phyloP scores from a whole-genome alignment of 2,329 filamentous ascomycete genomes.

The Akanthomyces dipterigenus region DNA sequence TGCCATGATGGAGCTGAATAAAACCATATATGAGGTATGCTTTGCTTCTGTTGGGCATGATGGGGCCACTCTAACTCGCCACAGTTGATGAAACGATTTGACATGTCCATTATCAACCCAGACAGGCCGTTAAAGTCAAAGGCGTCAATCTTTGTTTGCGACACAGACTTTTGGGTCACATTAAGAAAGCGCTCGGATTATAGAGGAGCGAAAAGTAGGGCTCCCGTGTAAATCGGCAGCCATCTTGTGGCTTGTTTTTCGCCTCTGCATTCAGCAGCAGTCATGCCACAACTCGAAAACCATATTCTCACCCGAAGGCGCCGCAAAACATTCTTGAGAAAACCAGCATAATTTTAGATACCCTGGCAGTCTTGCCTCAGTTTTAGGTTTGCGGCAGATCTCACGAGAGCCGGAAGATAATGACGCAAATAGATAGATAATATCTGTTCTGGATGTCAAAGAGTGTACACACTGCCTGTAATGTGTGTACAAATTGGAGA shows the following conservation, averaged over 20 bases:
- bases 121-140: constrained; percentile 26
- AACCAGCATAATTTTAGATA: too few species aligned
- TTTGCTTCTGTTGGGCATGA: accelerated
- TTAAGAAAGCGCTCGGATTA: constrained; percentile 18
- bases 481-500: too few species aligned
- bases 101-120: constrained; percentile 28
- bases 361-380: neutral
- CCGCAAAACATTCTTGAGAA: too few species aligned
- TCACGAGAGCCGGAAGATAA: neutral
- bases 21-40: constrained; percentile 40
- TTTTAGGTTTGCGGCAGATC: too few species aligned
- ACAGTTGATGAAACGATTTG: constrained; percentile 26
- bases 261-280: neutral
- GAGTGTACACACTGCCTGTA: too few species aligned
- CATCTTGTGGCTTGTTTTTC: neutral
- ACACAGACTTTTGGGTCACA: constrained; percentile 29
- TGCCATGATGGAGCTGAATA: constrained; percentile 42
- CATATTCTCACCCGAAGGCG: too few species aligned
- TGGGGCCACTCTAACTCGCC: neutral
- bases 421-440: neutral
- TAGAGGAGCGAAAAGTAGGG: neutral
- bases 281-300: neutral
- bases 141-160: constrained; percentile 28
- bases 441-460: neutral
- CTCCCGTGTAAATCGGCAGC: too few species aligned